A percentile compares a stretch with the other conserved stretches of the same genome.
These are phyloP conservation scores for Hysterium pulicare DNA, from an alignment of 2,329 filamentous ascomycete species.

Conservation along the genomic window DNA sequence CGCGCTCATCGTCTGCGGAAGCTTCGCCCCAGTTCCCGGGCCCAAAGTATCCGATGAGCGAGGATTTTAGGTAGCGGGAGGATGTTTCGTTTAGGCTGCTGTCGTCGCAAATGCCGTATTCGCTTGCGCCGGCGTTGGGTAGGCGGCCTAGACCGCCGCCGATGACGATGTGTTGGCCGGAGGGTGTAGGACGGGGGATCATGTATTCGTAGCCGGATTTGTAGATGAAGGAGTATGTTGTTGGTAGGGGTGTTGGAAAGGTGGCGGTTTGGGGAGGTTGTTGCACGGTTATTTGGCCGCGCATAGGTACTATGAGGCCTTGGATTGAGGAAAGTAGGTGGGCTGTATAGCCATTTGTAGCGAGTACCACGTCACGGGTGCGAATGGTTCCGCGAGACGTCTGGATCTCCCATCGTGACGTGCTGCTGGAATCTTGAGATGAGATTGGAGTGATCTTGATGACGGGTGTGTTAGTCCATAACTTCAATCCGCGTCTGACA, in stretches of 20 bases:
- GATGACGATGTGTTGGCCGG: slow-evolving; percentile 55
- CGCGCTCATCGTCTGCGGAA: slow-evolving; percentile 13
- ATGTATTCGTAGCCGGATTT: slow-evolving; percentile 61
- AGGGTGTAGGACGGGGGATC: slow-evolving; percentile 51
- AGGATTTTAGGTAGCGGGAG: slow-evolving; percentile 46
- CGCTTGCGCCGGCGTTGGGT: slow-evolving; percentile 41
- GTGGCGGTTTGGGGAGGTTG: slow-evolving; percentile 34
- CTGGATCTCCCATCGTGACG: slow-evolving; percentile 15
- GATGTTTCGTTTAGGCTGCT: slow-evolving; percentile 50
- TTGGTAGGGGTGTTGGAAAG: slow-evolving; percentile 40
- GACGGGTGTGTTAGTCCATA: slow-evolving; percentile 29
- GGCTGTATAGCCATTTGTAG: slow-evolving; percentile 36
- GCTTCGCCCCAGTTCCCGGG: slow-evolving; percentile 34
- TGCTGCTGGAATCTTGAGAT: background rate
- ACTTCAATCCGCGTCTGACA: slow-evolving; percentile 22
- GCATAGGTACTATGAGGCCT: slow-evolving; percentile 40
- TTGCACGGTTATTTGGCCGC: slow-evolving; percentile 40
- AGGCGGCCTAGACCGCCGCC: slow-evolving; percentile 55
- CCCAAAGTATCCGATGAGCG: slow-evolving; percentile 52
- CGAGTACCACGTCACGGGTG: slow-evolving; percentile 21
- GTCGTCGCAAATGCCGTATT: slow-evolving; percentile 59
- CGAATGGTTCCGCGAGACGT: slow-evolving; percentile 18
- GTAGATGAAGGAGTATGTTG: slow-evolving; percentile 62
- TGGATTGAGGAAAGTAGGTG: slow-evolving; percentile 33
- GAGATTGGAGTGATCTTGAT: slow-evolving; percentile 11